Conservation (phyloP, 768 basidiomycete species). For the Tephrocybe sp. region DNA sequence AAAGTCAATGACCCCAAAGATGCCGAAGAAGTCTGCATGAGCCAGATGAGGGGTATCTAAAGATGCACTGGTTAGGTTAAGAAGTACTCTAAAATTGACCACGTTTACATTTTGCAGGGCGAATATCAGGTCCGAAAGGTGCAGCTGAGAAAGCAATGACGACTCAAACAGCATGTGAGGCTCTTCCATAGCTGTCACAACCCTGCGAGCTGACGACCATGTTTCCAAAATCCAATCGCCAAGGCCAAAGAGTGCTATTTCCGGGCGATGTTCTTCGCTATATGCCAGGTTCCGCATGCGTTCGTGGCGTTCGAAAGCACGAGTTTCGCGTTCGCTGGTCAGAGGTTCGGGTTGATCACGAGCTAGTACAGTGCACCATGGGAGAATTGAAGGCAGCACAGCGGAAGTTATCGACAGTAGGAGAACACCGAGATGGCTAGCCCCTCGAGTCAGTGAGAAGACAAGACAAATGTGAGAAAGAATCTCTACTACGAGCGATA, state of each 20-base stretch:
- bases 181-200: constrained; percentile 57
- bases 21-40: constrained; percentile 68
- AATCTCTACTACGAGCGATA: constrained; percentile 70
- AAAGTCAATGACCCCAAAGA: constrained; percentile 80
- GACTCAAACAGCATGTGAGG: constrained; percentile 38
- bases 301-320: constrained; percentile 69
- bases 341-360: constrained; percentile 40
- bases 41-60: constrained; percentile 72
- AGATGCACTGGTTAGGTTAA: constrained; percentile 7
- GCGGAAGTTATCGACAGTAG: constrained; percentile 61
- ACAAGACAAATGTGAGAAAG: constrained; percentile 70
- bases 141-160: constrained; percentile 53
- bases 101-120: constrained; percentile 65
- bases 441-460: constrained; percentile 56
- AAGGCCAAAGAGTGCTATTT: constrained; percentile 79
- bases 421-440: constrained; percentile 55
- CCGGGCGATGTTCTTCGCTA: constrained; percentile 74
- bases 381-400: constrained; percentile 55
- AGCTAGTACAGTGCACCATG: constrained; percentile 45
- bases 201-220: constrained; percentile 66
- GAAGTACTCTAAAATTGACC: constrained; percentile 28
- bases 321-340: constrained; percentile 55
- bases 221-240: constrained; percentile 81
- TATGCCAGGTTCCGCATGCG: constrained; percentile 72
- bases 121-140: constrained; percentile 60